Evolutionary conservation across 23 red algal species (phyloP), one percentile per base, ranked within the genome.

Genomic region (Chondrus crispus): DNA sequence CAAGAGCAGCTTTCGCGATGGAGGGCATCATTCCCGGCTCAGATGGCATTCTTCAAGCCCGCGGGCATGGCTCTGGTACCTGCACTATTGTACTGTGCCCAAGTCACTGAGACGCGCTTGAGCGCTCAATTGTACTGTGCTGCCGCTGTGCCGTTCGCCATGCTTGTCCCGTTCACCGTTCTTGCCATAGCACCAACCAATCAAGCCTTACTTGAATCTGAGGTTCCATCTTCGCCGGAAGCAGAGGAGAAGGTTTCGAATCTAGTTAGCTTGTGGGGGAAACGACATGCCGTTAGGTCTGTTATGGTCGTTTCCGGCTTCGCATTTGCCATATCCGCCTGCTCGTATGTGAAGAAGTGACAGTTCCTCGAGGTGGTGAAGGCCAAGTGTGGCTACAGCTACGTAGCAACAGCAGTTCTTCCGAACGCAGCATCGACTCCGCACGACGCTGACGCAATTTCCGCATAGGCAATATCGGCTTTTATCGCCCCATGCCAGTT

Each of bases 131-230:
- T 85, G 41, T 68, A 66, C 55, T 53, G 38, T 38, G 80, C 46
- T 19, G 80, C 80, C 45, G 80, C 80, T 4, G 10, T 85, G 4
- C 80, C 80, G 2, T 85, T 85, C 20, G 80, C 54, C 3, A 48
- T 85, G 80, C n/a, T 85, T 20, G 80, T 57, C 29, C 53, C 80
- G 3, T 85, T 85, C 29, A 85, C 80, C 16, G 53, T 57, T 9
- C 2, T 85, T 3, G 19, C 39, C 16, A 62, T 85, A 1, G 51
- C 46, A 35, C 60, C 52, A 3, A 85, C 43, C 16, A 63, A 85
- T 57, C 62, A 85, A 35, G 32, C 46, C 26, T 20, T 85, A 57
- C 16, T 85, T n/a, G 66, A 51, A 46, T 80, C 46, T 16, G 7
- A n/a, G 3, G 13, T 33, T 10, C 74, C 74, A 13, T 45, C 26